phyloP scores from a whole-genome alignment of 2,329 filamentous ascomycete genomes.

The Alternaria solani region DNA sequence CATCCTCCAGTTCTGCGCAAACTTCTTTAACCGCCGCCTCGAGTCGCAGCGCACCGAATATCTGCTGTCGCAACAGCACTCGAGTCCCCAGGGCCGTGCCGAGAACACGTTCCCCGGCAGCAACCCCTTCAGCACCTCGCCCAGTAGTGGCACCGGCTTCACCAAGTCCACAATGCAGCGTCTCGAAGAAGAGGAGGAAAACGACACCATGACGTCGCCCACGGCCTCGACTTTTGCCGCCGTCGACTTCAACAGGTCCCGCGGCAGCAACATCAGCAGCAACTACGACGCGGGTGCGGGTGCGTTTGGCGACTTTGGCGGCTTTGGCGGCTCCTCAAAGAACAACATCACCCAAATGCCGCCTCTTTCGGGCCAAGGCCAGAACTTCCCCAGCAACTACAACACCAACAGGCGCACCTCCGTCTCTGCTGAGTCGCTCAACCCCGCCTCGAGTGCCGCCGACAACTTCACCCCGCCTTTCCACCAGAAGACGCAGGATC shows the following conservation, averaged over 20 bases:
- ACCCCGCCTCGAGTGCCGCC: conserved; percentile 81
- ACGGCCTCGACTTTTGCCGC: conserved; percentile 62
- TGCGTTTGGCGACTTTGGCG: conserved; percentile 51
- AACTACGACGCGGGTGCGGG: conserved; percentile 50
- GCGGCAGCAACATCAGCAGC: conserved; percentile 11
- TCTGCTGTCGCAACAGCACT: conserved; percentile 60
- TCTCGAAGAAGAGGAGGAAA: conserved; percentile 83
- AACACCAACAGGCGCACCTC: conserved; percentile 93
- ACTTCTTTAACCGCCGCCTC: conserved; percentile 72
- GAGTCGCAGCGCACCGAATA: conserved; percentile 69
- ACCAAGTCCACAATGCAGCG: conserved; percentile 64
- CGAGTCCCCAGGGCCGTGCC: conserved; percentile 59
- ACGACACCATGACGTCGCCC: conserved; percentile 77
- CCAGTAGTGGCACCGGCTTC: conserved; percentile 51
- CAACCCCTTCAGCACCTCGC: conserved; percentile 74
- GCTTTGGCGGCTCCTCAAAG: conserved; percentile 42
- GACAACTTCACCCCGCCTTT: conserved; percentile 91
- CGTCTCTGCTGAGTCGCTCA: conserved; percentile 94
- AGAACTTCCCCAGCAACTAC: conserved; percentile 88
- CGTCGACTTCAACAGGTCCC: conserved; percentile 53
- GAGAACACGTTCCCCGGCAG: conserved; percentile 78
- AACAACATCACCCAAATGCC: conserved; percentile 51
- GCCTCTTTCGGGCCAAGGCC: conserved; percentile 61
- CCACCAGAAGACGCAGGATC: conserved; percentile 83
- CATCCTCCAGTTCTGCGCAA: conserved; percentile 74